phyloP scores from a whole-genome alignment of 768 basidiomycete species.

The Fomitopsis serialis region DNA sequence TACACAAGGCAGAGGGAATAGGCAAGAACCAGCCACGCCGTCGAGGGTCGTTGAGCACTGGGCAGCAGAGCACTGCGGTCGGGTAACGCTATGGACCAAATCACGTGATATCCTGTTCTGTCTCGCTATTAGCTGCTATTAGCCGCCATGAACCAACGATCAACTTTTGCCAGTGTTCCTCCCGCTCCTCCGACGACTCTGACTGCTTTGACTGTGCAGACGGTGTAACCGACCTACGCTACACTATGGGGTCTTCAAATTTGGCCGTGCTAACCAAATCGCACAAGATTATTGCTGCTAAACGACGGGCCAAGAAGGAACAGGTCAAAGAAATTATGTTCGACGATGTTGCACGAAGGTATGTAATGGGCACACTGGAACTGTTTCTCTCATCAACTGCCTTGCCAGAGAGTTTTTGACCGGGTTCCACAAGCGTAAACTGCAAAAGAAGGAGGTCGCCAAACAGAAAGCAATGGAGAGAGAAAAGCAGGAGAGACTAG shows the following conservation, averaged over 20 bases:
- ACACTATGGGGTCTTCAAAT: slow-evolving; percentile 42
- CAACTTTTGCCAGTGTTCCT: too few relatives aligned
- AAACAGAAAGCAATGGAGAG: slow-evolving; percentile 68
- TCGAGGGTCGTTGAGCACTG: too few relatives aligned
- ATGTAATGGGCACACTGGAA: not conserved
- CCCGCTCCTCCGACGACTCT: too few relatives aligned
- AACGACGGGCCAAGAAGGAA: slow-evolving; percentile 56
- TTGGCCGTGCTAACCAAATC: slow-evolving; percentile 55
- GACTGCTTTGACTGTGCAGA: too few relatives aligned
- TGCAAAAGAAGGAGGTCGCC: slow-evolving; percentile 74
- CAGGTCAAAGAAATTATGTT: slow-evolving; percentile 82
- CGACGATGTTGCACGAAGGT: slow-evolving; percentile 83
- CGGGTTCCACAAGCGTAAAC: slow-evolving; percentile 90
- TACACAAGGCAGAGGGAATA: too few relatives aligned
- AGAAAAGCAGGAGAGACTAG: slow-evolving; percentile 70
- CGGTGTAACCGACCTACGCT: too few relatives aligned
- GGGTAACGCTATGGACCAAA: too few relatives aligned
- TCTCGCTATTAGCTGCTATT: too few relatives aligned
- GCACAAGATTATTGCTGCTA: slow-evolving; percentile 57
- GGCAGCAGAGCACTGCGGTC: too few relatives aligned
- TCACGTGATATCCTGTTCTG: too few relatives aligned
- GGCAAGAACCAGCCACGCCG: too few relatives aligned
- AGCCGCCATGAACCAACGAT: too few relatives aligned
- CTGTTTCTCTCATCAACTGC: not conserved
- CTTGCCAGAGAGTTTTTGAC: slow-evolving; percentile 76